These are phyloP conservation scores for Macadamia integrifolia DNA, from an alignment of 164 flowering plant genomes.

Conservation along the genomic window DNA sequence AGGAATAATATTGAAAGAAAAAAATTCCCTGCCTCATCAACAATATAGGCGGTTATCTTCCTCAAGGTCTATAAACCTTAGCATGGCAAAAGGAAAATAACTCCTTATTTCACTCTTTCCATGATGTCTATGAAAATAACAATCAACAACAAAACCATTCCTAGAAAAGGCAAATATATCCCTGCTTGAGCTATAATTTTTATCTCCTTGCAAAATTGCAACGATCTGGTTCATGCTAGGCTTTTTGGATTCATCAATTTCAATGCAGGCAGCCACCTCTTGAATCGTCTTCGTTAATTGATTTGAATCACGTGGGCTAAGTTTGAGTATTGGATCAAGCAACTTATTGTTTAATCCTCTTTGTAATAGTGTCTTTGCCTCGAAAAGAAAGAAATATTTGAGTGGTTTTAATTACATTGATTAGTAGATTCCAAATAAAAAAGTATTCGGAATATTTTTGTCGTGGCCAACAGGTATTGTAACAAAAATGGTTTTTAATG, in stretches of 20 bases:
- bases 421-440: neutral
- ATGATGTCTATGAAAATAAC: conserved; percentile 30
- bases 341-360: conserved; percentile 31
- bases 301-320: conserved; percentile 22
- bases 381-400: conserved; percentile 14
- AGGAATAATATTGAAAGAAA: neutral
- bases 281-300: conserved; percentile 37
- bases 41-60: conserved; percentile 41
- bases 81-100: conserved; percentile 68
- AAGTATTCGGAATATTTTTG: neutral
- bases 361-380: conserved; percentile 71
- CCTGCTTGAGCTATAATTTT: conserved; percentile 14
- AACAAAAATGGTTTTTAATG: no score
- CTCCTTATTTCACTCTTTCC: conserved; percentile 47
- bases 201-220: conserved; percentile 40
- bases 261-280: conserved; percentile 55
- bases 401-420: neutral
- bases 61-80: conserved; percentile 57
- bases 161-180: conserved; percentile 21
- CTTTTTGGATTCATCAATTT: conserved; percentile 51
- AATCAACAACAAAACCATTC: conserved; percentile 24
- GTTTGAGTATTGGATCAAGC: conserved; percentile 43
- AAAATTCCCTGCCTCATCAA: neutral
- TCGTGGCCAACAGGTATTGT: no score
- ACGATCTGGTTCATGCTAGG: conserved; percentile 43